Evolutionary conservation across 2,329 filamentous ascomycete species (phyloP).

Genomic region (Colletotrichum kahawae): DNA sequence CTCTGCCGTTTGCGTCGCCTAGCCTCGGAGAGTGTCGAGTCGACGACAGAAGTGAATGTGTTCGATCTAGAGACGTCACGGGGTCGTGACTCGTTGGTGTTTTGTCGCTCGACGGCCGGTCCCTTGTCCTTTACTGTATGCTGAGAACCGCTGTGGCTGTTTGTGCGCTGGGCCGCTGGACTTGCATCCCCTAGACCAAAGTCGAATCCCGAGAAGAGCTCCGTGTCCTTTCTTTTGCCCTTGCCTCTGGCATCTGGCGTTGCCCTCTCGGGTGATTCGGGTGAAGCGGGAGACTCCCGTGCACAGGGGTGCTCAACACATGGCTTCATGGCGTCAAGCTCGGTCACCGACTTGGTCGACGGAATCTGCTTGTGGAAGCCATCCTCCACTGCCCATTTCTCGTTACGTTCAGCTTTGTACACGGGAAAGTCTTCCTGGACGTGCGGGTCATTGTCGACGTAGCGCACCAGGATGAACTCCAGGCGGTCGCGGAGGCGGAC

Average conservation of each 20-base stretch:
- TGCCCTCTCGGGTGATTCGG: not conserved
- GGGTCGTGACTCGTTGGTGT: not conserved
- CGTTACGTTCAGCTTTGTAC: not conserved
- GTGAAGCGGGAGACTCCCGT: fast-evolving
- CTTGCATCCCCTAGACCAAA: not conserved
- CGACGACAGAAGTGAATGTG: not conserved
- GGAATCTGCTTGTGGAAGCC: not conserved
- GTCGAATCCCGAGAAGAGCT: not conserved
- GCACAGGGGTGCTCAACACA: not conserved
- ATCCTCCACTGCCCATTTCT: not conserved
- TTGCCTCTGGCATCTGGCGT: not conserved
- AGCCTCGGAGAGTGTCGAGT: not conserved
- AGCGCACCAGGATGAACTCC: slow-evolving; percentile 6
- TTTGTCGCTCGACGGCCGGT: not conserved
- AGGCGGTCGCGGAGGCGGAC: slow-evolving; percentile 14
- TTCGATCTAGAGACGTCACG: not conserved
- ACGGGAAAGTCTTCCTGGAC: not conserved
- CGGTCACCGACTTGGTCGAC: not conserved
- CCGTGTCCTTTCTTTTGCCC: not conserved
- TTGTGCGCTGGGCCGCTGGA: not conserved
- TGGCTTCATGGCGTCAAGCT: not conserved
- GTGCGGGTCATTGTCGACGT: slow-evolving; percentile 2
- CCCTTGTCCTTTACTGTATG: not conserved
- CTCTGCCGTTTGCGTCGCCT: not conserved
- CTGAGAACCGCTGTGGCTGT: not conserved